Base-by-base conservation (phyloP, 441 rosid species). In the Pelargonium australe region DNA sequence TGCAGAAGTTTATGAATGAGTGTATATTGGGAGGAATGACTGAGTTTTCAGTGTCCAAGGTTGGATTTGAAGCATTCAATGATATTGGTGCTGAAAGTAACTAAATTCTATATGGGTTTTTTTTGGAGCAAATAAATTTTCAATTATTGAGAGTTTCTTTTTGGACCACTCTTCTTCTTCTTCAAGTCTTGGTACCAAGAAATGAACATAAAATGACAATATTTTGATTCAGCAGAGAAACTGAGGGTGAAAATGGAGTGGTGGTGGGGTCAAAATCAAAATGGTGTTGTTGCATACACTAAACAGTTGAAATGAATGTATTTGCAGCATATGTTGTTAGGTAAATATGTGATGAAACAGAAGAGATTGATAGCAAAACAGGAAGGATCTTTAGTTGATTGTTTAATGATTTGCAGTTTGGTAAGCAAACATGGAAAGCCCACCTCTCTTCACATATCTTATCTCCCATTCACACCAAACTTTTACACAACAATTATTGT, bases 51-150 rank as follows among this genome's bases (percentile, higher is more conserved):
- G 23, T 47, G 67, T 1, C 72, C 62, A 0, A 41, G 66, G 79
- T 67, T 77, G 73, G 68, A 69, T 40, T 58, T 64, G 41, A 8
- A 71, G 77, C 7, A 67, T 69, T 77, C 79, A 74, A 70, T 72
- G 75, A 68, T 34, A n/a, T 13, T 70, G 16, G 9, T n/a, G 3
- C 57, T 49, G 17, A 13, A 49, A 49, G 5, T n/a, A 49, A 49
- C 57, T 49, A 49, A 49, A 49, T n/a, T 4, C 57, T 8, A 17
- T 55, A 17, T 16, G 1, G 8, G 0, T 1, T 6, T 55, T 55
- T 43, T 7, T 20, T 20, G 11, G 20, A 55, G 10, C 17, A 6
- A 55, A 49, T 55, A 16, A 55, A 8, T 55, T 14, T 14, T 16
- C 61, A 55, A 55, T 55, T 55, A 55, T 55, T 16, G 61, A 7